Base-by-base conservation (phyloP, 305 asterid species). In the Fraxinus ornus region DNA sequence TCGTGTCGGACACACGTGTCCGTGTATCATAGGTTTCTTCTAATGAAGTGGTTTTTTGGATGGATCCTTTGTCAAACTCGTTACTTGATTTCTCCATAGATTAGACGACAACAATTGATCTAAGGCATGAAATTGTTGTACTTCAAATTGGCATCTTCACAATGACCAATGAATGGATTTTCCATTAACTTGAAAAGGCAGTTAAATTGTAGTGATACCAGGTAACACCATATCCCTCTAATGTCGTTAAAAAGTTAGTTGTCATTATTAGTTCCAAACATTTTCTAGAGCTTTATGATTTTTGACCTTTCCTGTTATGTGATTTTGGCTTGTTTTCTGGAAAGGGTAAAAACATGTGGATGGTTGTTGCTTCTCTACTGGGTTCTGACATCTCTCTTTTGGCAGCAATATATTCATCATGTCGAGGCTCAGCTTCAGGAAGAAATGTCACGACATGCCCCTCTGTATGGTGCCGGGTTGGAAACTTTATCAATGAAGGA, bases 391-490 rank as follows among this genome's bases (percentile, higher is more conserved):
- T 22, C 4, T 32, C 64, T 77, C 44, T 6, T 32, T 80, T 19
- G 73, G 84, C 97, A 97, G 99, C 97, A 97, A 91, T 93, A 95
- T 87, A 93, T 94, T 74, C 97, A 86, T 86, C 93, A 90, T 73
- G 92, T 95, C 0, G 94, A 97, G 88, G 87, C 86, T 78, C 97
- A 96, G 41, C 95, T 95, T 80, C 98, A 90, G 88, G 99, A 97
- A 86, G 99, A 95, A 90, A 97, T 97, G 99, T 87, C 98, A 5
- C 91, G 98, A 64, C 98, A 94, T 83, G 99, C 98, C 60, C 99
- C 98, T 64, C 91, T 97, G 28, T 97, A 97, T 60, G 99, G 99
- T 44, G 98, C 90, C 35, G 98, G 98, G 17, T 85, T 97, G 87
- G 99, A 97, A 80, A 93, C 94, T 76, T 85, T 97, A 66, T 92